phyloP scores from a whole-genome alignment of 2,329 filamentous ascomycete genomes.

The Fusarium graminum region DNA sequence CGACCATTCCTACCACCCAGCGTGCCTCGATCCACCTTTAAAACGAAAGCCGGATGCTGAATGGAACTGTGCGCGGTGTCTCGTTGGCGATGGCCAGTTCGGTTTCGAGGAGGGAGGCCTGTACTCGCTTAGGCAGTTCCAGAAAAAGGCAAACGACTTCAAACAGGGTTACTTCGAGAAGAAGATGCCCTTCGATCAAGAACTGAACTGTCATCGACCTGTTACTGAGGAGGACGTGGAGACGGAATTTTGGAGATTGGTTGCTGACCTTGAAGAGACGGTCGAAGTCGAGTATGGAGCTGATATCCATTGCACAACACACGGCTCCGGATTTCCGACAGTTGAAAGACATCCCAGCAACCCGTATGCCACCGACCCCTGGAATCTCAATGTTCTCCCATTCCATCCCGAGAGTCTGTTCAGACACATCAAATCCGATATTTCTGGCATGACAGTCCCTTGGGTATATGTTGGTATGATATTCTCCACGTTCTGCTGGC shows the following conservation, averaged over 20 bases:
- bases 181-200: constrained; percentile 88
- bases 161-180: constrained; percentile 93
- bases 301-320: constrained; percentile 97
- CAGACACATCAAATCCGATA: constrained; percentile 96
- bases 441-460: constrained; percentile 98
- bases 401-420: constrained; percentile 93
- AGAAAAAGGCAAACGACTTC: constrained; percentile 95
- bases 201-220: constrained; percentile 82
- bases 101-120: constrained; percentile 97
- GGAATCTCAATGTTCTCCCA: constrained; percentile 95
- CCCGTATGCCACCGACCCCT: constrained; percentile 88
- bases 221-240: constrained; percentile 97
- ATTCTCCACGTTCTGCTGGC: constrained; percentile 99
- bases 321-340: constrained; percentile 96
- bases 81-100: constrained; percentile 96
- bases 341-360: constrained; percentile 91
- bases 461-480: constrained; percentile 99
- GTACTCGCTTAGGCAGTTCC: constrained; percentile 95
- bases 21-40: constrained; percentile 89
- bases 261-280: constrained; percentile 92
- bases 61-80: constrained; percentile 95
- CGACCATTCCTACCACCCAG: constrained; percentile 86
- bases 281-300: constrained; percentile 98
- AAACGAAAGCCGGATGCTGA: constrained; percentile 83
- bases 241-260: constrained; percentile 94